Percentiles rank a stretch among this genome's conserved stretches.
These are phyloP conservation scores for Claviceps monticola DNA, from an alignment of 2,329 filamentous ascomycete species.

Conservation along the genomic window DNA sequence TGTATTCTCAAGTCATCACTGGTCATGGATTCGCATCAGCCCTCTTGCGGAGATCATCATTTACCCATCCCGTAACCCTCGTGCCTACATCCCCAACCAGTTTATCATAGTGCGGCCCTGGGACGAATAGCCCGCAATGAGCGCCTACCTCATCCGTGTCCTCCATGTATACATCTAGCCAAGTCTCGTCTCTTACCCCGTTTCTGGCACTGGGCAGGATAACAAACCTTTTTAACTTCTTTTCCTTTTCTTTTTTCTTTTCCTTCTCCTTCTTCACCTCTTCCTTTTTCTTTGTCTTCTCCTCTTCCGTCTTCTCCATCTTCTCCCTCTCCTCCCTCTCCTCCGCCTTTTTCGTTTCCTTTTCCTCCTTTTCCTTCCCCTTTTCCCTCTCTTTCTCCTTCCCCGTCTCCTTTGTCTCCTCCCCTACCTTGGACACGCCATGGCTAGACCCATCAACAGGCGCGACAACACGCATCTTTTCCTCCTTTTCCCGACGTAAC, in stretches of 20 bases:
- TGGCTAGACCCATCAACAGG: no score
- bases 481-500: conserved; percentile 15
- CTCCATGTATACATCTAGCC: conserved; percentile 70
- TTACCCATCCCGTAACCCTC: conserved; percentile 55
- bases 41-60: conserved; percentile 40
- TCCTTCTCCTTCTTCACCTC: no score
- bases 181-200: conserved; percentile 51
- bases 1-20: background rate
- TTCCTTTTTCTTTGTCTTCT: background rate
- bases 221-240: conserved; percentile 57
- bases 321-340: conserved; percentile 18
- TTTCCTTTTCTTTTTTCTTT: conserved; percentile 23
- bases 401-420: conserved; percentile 4
- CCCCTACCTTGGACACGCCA: no score
- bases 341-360: background rate
- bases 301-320: conserved; percentile 8
- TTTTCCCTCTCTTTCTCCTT: conserved; percentile 14
- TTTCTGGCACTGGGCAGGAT: conserved; percentile 45
- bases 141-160: conserved; percentile 75
- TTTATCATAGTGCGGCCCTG: conserved; percentile 57
- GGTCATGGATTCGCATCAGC: conserved; percentile 16
- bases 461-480: background rate
- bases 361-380: conserved; percentile 16
- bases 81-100: conserved; percentile 63
- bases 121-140: conserved; percentile 69